A percentile compares a stretch with the other conserved stretches of the same genome.
These are phyloP conservation scores for Leptographium lundbergii DNA, from an alignment of 2,329 filamentous ascomycete species.

Conservation along the genomic window DNA sequence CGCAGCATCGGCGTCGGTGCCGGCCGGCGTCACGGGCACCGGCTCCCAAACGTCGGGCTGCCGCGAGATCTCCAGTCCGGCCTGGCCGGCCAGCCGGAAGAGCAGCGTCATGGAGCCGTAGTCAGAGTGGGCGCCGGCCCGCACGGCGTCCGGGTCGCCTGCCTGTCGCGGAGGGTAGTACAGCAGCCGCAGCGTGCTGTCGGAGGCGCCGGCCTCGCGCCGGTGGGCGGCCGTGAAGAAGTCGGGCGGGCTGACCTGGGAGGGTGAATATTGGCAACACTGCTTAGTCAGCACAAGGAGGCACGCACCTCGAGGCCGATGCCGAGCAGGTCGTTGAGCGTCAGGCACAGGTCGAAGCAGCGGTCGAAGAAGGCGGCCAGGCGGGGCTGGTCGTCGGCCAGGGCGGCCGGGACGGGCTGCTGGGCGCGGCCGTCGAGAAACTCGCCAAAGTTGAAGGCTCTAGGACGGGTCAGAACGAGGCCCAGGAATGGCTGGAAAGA, in stretches of 20 bases:
- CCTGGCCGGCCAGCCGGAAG: slow-evolving; percentile 75
- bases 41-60: slow-evolving; percentile 40
- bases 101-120: slow-evolving; percentile 64
- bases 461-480: slow-evolving; percentile 19
- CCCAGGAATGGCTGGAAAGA: neutral
- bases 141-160: slow-evolving; percentile 47
- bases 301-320: slow-evolving; percentile 53
- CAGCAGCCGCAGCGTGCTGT: slow-evolving; percentile 56
- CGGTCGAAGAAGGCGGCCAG: slow-evolving; percentile 54
- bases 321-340: slow-evolving; percentile 65
- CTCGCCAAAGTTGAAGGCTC: slow-evolving; percentile 84
- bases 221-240: slow-evolving; percentile 44
- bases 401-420: slow-evolving; percentile 60
- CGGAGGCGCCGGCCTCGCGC: slow-evolving; percentile 30
- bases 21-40: slow-evolving; percentile 53
- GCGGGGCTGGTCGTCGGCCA: slow-evolving; percentile 45
- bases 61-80: slow-evolving; percentile 72
- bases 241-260: slow-evolving; percentile 31
- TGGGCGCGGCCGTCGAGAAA: slow-evolving; percentile 56
- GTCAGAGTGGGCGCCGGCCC: slow-evolving; percentile 86
- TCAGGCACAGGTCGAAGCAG: slow-evolving; percentile 61
- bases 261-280: slow-evolving; percentile 1
- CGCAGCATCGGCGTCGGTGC: slow-evolving; percentile 42
- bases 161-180: slow-evolving; percentile 50
- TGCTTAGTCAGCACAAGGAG: neutral